Base-by-base conservation (phyloP, 2,329 filamentous ascomycete genomes). In the Exutisphaerella laricina region DNA sequence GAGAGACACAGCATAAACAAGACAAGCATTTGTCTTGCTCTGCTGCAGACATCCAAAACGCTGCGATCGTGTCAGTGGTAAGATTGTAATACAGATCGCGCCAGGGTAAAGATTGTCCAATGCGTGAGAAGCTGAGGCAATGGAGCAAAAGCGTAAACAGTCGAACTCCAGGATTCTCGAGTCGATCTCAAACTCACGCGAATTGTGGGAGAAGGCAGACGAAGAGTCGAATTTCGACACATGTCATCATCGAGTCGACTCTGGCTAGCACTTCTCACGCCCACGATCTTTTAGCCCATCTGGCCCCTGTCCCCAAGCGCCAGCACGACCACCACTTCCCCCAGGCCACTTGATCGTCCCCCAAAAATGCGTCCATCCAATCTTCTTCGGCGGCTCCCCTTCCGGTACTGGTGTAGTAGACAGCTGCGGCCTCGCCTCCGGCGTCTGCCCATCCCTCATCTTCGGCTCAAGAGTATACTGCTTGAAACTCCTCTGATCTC, bases 301-400 rank as follows among this genome's bases (percentile, higher is more conserved):
- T 6, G 67, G 67, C 5, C 73, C 72, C 49, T 69, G 66, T 1
- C 72, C 73, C 73, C 73, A 76, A 34, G 66, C 63, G 3, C 73
- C 73, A 31, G 73, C 73, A 50, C 66, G 70, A 63, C 67, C 72
- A 2, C 73, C 74, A 28, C 33, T 32, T 12, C 35, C 40, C 10
- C 43, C 43, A 12, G 43, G 43, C 73, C 73, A 77, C 46, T 62
- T 68, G 53, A 70, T 62, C 45, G 71, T 73, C 0, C 73, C 72
- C 74, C 73, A 78, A 34, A 71, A 66, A 66, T 78, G 75, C 48
- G 66, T 68, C 67, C 66, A 72, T 8, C 63, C 62, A 46, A 78
- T 72, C 58, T 70, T 74, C 2, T 71, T 72, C 39, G 75, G 71
- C 28, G 69, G 60, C 42, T 72, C 69, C 20, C 51, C 48, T 39